Evolutionary conservation across 805 yeast species (phyloP), one percentile per base, ranked within the genome.

Genomic region (Pichia occidentalis): DNA sequence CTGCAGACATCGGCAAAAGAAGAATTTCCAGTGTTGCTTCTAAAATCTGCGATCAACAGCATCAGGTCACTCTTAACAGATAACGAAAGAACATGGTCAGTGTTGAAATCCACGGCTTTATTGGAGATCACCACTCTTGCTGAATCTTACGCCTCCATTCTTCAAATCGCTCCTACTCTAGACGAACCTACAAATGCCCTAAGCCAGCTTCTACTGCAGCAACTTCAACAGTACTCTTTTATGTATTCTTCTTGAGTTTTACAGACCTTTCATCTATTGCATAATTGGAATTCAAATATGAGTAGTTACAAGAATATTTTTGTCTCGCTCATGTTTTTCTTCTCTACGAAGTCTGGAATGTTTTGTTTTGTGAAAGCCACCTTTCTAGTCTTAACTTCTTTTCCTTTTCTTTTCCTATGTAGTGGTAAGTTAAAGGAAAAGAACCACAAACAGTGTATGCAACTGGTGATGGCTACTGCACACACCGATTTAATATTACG

Each of bases 31-130:
- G 24, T 16, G 8, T 31, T 34, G 9, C 27, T 42, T 0, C 44
- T 49, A 33, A 37, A 39, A n/a, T 29, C 45, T 4, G 24, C 39
- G 13, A 27, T 41, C 3, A 43, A 42, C 17, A 32, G 49, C 26
- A 12, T 37, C 6, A 21, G 36, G 3, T 16, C 29, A 2, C 10
- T 45, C 5, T 20, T 45, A 3, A 12, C 25, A 7, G 34, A 42
- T 10, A 45, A 45, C 19, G 46, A 35, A 7, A 24, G 24, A 8
- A 28, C 41, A n/a, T 20, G 42, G 6, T 13, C 26, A 6, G 23
- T 45, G 14, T 8, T 45, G 7, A 21, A 24, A 24, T n/a, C 36
- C 2, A 26, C 32, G 11, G 13, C 29, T 7, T 4, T 19, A 5
- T 10, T 35, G 5, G 39, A 40, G 16, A 1, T 40, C 2, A 19